Evolutionary conservation across 23 red algal species (phyloP).

Genomic region (Gracilaria caudata): DNA sequence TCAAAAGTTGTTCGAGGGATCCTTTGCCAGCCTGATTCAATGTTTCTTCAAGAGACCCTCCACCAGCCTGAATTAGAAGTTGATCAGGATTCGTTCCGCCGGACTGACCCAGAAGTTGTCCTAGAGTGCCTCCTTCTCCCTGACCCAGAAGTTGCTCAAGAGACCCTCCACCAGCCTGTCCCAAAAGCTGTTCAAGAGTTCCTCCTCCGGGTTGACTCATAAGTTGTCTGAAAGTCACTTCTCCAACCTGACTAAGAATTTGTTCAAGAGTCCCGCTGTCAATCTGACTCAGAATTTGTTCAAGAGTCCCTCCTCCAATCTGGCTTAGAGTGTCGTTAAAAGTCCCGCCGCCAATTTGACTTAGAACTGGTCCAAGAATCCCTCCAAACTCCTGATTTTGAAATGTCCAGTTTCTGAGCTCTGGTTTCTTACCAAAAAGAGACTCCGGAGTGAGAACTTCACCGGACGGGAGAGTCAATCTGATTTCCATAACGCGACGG

Average conservation of each 20-base stretch:
- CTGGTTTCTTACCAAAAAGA: slow-evolving; percentile 22
- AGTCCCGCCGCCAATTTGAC: too few relatives aligned
- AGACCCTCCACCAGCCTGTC: neutral
- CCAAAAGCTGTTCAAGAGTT: neutral
- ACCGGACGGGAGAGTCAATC: slow-evolving; percentile 28
- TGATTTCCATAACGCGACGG: slow-evolving; percentile 27
- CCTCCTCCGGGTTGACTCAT: neutral
- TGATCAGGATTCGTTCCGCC: neutral
- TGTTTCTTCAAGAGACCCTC: neutral
- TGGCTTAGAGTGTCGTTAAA: too few relatives aligned
- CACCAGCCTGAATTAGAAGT: neutral
- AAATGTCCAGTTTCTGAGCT: slow-evolving; percentile 51
- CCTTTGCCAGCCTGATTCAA: neutral
- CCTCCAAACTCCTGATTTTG: neutral
- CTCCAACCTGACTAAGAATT: neutral
- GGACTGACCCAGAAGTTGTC: neutral
- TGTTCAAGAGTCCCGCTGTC: too few relatives aligned
- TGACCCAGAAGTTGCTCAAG: neutral
- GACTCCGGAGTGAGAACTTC: slow-evolving; percentile 26
- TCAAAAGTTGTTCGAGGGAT: neutral
- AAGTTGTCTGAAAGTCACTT: neutral
- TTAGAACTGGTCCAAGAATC: too few relatives aligned
- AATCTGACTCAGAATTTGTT: too few relatives aligned
- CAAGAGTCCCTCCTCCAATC: too few relatives aligned
- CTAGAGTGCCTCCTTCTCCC: neutral